phyloP scores from a whole-genome alignment of 176 grass and related monocot species.

The Avena insularis region DNA sequence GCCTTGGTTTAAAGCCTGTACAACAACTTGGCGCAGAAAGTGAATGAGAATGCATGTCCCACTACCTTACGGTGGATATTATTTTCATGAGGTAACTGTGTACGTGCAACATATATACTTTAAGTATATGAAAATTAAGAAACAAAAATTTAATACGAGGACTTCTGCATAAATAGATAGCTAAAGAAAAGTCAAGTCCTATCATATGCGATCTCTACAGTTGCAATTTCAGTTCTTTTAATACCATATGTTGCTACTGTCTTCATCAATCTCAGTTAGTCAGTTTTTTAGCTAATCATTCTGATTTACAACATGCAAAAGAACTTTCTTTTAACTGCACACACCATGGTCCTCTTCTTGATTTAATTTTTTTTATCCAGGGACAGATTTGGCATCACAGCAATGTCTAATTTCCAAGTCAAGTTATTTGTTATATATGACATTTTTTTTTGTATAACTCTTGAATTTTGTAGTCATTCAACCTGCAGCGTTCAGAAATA shows the following conservation, averaged over 20 bases:
- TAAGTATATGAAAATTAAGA: background rate
- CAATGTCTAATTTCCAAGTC: background rate
- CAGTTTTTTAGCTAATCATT: background rate
- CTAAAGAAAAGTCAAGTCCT: background rate
- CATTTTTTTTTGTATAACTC: background rate
- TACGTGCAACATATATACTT: background rate
- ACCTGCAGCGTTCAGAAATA: background rate
- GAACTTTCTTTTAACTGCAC: background rate
- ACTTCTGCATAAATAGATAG: background rate
- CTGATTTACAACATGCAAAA: background rate
- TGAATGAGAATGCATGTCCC: background rate
- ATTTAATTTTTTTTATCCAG: background rate
- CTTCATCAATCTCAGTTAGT: background rate
- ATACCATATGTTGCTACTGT: background rate
- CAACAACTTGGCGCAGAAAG: conserved; percentile 16
- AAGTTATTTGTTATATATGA: background rate
- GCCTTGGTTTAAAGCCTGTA: background rate
- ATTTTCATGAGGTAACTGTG: conserved; percentile 10
- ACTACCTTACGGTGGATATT: background rate
- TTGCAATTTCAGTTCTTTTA: conserved; percentile 18
- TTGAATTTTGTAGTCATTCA: conserved; percentile 3
- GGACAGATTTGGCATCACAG: background rate
- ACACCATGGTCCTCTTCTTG: background rate
- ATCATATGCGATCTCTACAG: background rate
- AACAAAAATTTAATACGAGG: background rate